Percentiles rank a stretch among this genome's conserved stretches.
These are phyloP conservation scores for Davidsoniella virescens DNA, from an alignment of 2,329 filamentous ascomycete genomes.

Conservation along the genomic window DNA sequence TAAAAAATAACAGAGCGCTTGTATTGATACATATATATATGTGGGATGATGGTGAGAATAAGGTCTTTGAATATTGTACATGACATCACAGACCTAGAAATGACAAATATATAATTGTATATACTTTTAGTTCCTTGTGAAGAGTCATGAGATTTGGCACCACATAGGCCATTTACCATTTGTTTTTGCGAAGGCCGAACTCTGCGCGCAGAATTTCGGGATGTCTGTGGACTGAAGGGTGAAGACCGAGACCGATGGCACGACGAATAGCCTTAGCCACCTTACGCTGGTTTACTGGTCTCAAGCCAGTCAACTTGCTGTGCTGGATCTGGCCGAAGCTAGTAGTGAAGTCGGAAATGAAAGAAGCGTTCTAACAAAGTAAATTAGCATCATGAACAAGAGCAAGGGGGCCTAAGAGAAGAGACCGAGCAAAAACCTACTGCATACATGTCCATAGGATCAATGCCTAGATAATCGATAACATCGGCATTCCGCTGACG, in stretches of 20 bases:
- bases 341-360: conserved; percentile 80
- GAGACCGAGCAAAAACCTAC: conserved; percentile 30
- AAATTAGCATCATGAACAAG: background rate
- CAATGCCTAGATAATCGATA: conserved; percentile 63
- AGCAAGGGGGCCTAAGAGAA: conserved; percentile 3
- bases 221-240: conserved; percentile 81
- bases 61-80: too few relatives aligned
- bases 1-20: too few relatives aligned
- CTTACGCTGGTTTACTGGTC: conserved; percentile 80
- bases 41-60: too few relatives aligned
- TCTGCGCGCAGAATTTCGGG: conserved; percentile 53
- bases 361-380: conserved; percentile 63
- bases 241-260: conserved; percentile 74
- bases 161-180: background rate
- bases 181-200: conserved; percentile 15
- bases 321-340: conserved; percentile 72
- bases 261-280: conserved; percentile 85
- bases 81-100: too few relatives aligned
- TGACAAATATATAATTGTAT: too few relatives aligned
- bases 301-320: conserved; percentile 57
- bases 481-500: conserved; percentile 48
- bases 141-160: too few relatives aligned
- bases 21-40: too few relatives aligned
- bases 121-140: too few relatives aligned
- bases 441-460: conserved; percentile 76